A percentile compares a stretch with the other conserved stretches of the same genome.
phyloP scores from a whole-genome alignment of 2,329 filamentous ascomycete genomes.

The Penicillium sumatraense region DNA sequence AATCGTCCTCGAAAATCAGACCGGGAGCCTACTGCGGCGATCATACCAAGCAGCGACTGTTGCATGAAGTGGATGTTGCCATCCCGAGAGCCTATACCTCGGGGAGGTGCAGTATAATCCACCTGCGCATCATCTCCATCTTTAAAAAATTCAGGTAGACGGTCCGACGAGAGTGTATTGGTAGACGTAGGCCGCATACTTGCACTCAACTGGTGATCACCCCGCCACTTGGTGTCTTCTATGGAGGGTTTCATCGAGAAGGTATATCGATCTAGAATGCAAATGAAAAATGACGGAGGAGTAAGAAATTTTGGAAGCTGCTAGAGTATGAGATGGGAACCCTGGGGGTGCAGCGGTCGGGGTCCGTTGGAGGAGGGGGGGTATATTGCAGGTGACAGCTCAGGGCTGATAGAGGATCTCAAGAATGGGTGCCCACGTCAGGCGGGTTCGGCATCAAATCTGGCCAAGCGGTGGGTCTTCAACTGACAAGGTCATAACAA shows the following conservation, averaged over 20 bases:
- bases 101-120: constrained; percentile 63
- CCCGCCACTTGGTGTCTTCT: constrained; percentile 49
- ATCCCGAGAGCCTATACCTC: constrained; percentile 39
- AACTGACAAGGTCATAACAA: constrained; percentile 23
- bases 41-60: constrained; percentile 91
- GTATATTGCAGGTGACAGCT: constrained; percentile 27
- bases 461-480: constrained; percentile 8
- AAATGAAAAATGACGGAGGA: not conserved
- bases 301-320: too few relatives aligned
- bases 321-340: constrained; percentile 6
- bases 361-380: constrained; percentile 3
- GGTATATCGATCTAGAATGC: constrained; percentile 6
- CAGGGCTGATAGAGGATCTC: constrained; percentile 20
- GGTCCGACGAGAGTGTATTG: constrained; percentile 51
- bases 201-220: constrained; percentile 46
- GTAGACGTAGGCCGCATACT: constrained; percentile 48
- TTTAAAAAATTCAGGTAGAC: constrained; percentile 62
- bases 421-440: constrained; percentile 18
- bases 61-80: constrained; percentile 72
- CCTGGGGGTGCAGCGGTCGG: constrained; percentile 8
- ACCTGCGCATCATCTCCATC: constrained; percentile 64
- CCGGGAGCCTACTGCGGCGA: constrained; percentile 82
- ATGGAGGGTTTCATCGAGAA: constrained; percentile 39
- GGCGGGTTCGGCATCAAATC: constrained; percentile 8
- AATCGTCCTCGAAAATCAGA: constrained; percentile 83